Conservation (phyloP, 345 rosid species). For the Eucalyptus pumila region DNA sequence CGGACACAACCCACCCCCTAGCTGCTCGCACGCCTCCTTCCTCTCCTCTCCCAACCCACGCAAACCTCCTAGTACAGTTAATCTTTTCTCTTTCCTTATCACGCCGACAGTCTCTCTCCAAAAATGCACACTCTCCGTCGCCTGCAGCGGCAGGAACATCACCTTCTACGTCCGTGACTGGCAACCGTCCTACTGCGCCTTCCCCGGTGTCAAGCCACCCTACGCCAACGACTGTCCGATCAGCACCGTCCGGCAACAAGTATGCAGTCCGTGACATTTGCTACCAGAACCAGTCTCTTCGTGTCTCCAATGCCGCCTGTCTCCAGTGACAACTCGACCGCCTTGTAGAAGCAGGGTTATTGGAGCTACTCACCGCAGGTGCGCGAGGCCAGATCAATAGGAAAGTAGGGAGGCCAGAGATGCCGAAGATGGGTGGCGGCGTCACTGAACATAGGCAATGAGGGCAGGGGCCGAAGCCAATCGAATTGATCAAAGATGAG, state of each 20-base stretch:
- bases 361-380: neutral
- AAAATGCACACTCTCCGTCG: too few relatives aligned
- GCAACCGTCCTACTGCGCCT: too few relatives aligned
- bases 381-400: neutral
- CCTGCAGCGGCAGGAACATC: too few relatives aligned
- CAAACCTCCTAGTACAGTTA: neutral
- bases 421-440: neutral
- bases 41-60: neutral
- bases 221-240: too few relatives aligned
- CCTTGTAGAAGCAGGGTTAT: neutral
- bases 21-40: neutral
- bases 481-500: neutral
- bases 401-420: neutral
- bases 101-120: too few relatives aligned
- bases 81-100: neutral
- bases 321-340: neutral
- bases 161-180: too few relatives aligned
- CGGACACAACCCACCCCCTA: neutral
- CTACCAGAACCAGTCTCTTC: neutral
- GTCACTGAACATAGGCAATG: neutral
- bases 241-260: too few relatives aligned
- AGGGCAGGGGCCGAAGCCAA: neutral
- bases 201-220: too few relatives aligned
- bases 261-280: too few relatives aligned
- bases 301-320: neutral